phyloP scores from a whole-genome alignment of 192 early-diverging fungal species.

The Coemansia sp. region DNA sequence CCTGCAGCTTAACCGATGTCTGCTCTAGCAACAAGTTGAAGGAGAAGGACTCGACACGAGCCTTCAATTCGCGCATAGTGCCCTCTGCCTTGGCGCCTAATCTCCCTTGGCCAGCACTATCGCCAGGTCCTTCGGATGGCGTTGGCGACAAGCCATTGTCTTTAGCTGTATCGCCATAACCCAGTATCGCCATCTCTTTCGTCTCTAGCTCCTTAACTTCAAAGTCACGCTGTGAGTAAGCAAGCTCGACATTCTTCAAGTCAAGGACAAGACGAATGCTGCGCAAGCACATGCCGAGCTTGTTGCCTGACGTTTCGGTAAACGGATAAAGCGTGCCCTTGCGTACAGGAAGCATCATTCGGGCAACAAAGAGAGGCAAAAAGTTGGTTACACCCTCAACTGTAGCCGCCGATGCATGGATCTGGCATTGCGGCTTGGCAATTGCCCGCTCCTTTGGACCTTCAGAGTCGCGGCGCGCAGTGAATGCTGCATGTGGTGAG shows the following conservation, averaged over 20 bases:
- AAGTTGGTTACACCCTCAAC: conserved; percentile 41
- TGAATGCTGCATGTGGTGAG: conserved; percentile 7
- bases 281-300: conserved; percentile 53
- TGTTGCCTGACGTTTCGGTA: conserved; percentile 48
- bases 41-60: conserved; percentile 50
- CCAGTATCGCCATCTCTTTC: conserved; percentile 35
- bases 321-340: conserved; percentile 55
- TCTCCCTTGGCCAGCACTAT: conserved; percentile 3
- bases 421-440: conserved; percentile 38
- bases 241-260: conserved; percentile 48
- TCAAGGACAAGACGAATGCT: conserved; percentile 54
- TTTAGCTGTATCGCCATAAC: conserved; percentile 18
- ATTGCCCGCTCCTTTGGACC: background rate
- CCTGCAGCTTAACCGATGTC: conserved; percentile 37
- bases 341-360: conserved; percentile 58
- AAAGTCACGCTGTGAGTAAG: conserved; percentile 53
- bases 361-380: conserved; percentile 50
- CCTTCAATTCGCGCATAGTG: conserved; percentile 49
- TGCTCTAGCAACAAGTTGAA: conserved; percentile 51
- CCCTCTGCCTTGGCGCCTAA: conserved; percentile 52
- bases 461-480: background rate
- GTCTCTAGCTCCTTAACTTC: conserved; percentile 56
- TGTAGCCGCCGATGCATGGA: conserved; percentile 40
- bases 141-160: conserved; percentile 34
- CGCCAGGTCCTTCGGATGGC: conserved; percentile 32